Conservation (phyloP, 2,329 filamentous ascomycete genomes). For the Thielaviopsis musarum region DNA sequence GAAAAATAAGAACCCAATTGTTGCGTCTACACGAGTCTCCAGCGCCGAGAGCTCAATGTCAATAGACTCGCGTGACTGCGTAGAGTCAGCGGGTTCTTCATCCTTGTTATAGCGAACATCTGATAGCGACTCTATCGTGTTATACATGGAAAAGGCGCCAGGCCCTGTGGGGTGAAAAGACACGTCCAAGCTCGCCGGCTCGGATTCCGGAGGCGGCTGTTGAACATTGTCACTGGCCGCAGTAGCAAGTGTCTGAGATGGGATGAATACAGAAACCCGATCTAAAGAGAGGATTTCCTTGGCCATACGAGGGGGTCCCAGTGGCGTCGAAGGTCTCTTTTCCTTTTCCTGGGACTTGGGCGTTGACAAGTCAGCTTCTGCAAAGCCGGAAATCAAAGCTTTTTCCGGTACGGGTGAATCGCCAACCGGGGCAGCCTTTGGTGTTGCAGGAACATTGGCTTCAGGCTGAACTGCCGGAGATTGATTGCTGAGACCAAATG, state of each 20-base stretch:
- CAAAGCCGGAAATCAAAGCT: conserved; percentile 2
- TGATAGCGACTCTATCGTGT: conserved; percentile 6
- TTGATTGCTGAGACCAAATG: not conserved
- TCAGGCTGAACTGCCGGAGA: not conserved
- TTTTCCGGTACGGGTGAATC: not conserved
- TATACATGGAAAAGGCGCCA: conserved; percentile 9
- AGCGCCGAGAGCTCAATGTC: conserved; percentile 37
- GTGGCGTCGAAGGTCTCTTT: conserved; percentile 1
- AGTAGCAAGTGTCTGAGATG: not conserved
- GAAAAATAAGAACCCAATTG: conserved; percentile 36
- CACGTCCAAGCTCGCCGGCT: not conserved
- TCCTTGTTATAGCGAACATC: conserved; percentile 1
- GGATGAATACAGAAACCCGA: conserved; percentile 9
- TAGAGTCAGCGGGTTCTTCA: conserved; percentile 14
- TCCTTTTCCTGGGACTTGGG: not conserved
- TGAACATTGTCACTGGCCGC: not conserved
- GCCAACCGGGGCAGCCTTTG: not conserved
- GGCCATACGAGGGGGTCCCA: conserved; percentile 4
- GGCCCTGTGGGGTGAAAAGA: conserved; percentile 3
- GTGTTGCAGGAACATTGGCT: not conserved
- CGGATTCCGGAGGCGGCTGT: not conserved
- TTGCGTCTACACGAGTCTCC: conserved; percentile 36
- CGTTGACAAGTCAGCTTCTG: not conserved
- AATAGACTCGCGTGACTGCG: conserved; percentile 20
- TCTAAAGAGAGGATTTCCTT: conserved; percentile 10